Evolutionary conservation across 768 basidiomycete genomes (phyloP).

Genomic region (Boletus subparvulus): DNA sequence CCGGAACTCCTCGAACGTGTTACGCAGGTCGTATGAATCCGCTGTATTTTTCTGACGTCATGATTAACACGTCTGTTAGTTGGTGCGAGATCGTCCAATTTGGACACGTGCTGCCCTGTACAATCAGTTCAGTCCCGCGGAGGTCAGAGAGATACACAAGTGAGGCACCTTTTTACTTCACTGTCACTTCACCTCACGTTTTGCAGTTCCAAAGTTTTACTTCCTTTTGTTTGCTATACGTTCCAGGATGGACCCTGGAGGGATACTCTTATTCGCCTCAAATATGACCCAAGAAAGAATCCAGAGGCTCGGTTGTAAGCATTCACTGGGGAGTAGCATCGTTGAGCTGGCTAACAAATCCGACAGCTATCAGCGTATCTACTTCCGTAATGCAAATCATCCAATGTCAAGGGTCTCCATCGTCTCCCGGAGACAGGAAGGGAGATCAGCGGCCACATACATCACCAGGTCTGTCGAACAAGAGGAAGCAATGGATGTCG

Average conservation of each 20-base stretch:
- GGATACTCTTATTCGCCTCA: constrained; percentile 81
- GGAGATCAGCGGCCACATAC: constrained; percentile 31
- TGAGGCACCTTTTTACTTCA: constrained; percentile 34
- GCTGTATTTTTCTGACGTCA: constrained; percentile 6
- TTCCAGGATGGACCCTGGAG: constrained; percentile 95
- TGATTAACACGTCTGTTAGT: constrained; percentile 39
- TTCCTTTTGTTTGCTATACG: constrained; percentile 81
- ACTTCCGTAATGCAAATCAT: constrained; percentile 86
- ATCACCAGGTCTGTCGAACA: constrained; percentile 33
- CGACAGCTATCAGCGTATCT: constrained; percentile 86
- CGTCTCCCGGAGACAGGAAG: constrained; percentile 59
- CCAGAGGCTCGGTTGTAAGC: constrained; percentile 74
- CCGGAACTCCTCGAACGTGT: constrained; percentile 53
- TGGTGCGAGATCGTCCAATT: constrained; percentile 73
- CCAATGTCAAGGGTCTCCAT: constrained; percentile 77
- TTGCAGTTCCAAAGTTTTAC: constrained; percentile 72
- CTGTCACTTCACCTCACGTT: constrained; percentile 3
- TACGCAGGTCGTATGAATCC: constrained; percentile 42
- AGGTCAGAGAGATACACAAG: constrained; percentile 76
- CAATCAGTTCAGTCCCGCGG: constrained; percentile 71
- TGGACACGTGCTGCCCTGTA: constrained; percentile 89
- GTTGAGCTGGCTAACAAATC: constrained; percentile 2
- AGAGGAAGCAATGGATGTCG: constrained; percentile 31
- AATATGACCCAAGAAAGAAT: constrained; percentile 86
- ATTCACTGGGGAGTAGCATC: background rate